Base-by-base conservation (phyloP, 768 basidiomycete genomes). In the Rhodotorula taiwanensis region DNA sequence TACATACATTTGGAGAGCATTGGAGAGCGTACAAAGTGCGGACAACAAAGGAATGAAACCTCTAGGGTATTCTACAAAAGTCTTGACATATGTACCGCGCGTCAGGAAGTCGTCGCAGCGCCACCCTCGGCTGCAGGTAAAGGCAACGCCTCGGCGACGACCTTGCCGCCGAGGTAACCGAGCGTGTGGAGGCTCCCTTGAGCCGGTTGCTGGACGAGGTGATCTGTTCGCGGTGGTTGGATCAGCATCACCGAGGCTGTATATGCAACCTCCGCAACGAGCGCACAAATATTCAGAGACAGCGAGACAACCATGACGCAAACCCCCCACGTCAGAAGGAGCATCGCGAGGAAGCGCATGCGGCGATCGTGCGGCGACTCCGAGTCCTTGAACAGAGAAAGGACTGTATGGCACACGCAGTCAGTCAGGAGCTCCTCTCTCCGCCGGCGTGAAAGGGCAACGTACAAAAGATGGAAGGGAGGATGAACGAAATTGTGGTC, bases 401-500 rank as follows among this genome's bases (percentile, higher is more conserved):
- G 56, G 44, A 69, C 67, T 69, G 31, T 16, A 3, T 11, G 11
- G 0, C 18, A 13, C 4, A 33, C 33, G 23, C 31, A 33, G n/a
- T n/a, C n/a, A n/a, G n/a, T n/a, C n/a, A n/a, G n/a, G n/a, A n/a
- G n/a, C n/a, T n/a, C n/a, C n/a, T n/a, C n/a, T n/a, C n/a, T n/a
- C n/a, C n/a, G n/a, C n/a, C n/a, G n/a, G n/a, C n/a, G n/a, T n/a
- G n/a, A n/a, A n/a, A n/a, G n/a, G n/a, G n/a, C n/a, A 18, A 56
- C 57, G 5, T 31, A 64, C 53, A 69, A 28, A 66, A 62, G 16
- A 65, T 30, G 5, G 52, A 55, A 14, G 72, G 71, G 10, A 67
- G 55, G 78, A 98, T 95, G 77, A 97, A 98, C 2, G 89, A 92
- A 62, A 98, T 90, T 25, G 92, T 94, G 30, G 93, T 95, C 20